These are phyloP conservation scores for Phytophthora vignae DNA, from an alignment of 352 stramenopile genomes.

Conservation along the genomic window DNA sequence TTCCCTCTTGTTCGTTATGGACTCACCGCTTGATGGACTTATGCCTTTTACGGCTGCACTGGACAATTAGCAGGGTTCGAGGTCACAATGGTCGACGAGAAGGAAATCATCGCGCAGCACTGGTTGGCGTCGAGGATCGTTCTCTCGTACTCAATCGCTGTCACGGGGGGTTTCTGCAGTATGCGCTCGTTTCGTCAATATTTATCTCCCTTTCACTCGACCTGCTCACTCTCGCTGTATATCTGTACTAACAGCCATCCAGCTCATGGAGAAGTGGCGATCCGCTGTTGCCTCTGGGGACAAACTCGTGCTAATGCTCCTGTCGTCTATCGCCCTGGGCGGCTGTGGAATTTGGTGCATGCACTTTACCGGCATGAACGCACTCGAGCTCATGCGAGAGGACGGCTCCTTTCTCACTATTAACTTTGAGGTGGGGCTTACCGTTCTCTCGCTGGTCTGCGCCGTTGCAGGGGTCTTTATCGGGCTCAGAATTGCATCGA, in stretches of 20 bases:
- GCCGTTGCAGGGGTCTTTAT: constrained; percentile 61
- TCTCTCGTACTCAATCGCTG: constrained; percentile 60
- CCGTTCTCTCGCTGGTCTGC: constrained; percentile 65
- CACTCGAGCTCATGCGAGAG: constrained; percentile 41
- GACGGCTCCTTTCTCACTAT: constrained; percentile 48
- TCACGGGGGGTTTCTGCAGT: constrained; percentile 72
- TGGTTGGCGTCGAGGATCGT: constrained; percentile 54
- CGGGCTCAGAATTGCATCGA: constrained; percentile 60
- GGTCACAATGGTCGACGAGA: constrained; percentile 7
- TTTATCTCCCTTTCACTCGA: too few species aligned
- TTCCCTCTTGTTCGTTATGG: background rate
- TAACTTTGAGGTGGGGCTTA: constrained; percentile 66
- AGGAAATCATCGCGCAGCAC: constrained; percentile 40
- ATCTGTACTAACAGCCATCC: constrained; percentile 47
- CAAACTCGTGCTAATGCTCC: constrained; percentile 52
- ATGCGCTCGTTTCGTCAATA: background rate
- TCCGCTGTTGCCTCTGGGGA: constrained; percentile 35
- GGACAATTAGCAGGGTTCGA: background rate
- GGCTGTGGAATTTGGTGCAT: constrained; percentile 76
- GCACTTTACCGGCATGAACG: constrained; percentile 80
- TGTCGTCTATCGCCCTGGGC: constrained; percentile 53
- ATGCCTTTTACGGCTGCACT: too few species aligned
- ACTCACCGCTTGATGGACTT: too few species aligned
- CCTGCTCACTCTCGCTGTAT: too few species aligned
- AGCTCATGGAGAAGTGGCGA: constrained; percentile 80